Conservation (phyloP, 225 moss, liverwort and hornwort genomes). For the Neckera pumila region DNA sequence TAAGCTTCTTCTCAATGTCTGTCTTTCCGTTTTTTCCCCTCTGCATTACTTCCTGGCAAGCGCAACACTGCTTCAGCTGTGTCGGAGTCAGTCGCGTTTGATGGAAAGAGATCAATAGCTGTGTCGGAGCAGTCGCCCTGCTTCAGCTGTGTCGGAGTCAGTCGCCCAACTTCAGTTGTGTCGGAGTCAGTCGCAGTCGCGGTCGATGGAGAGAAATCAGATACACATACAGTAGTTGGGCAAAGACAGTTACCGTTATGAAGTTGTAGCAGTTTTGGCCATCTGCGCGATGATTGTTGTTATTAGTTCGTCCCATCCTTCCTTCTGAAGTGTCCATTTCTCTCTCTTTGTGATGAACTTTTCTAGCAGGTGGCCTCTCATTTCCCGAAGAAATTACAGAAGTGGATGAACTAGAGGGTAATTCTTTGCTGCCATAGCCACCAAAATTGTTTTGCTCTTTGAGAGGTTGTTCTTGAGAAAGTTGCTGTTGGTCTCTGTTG, state of each 20-base stretch:
- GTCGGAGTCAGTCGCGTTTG: too few relatives aligned
- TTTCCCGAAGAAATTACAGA: background rate
- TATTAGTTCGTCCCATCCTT: conserved; percentile 56
- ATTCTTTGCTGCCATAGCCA: background rate
- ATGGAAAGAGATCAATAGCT: too few relatives aligned
- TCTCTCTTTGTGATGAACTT: conserved; percentile 48
- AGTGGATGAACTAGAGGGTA: background rate
- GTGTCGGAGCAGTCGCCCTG: too few relatives aligned
- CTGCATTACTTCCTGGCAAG: too few relatives aligned
- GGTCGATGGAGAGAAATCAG: too few relatives aligned
- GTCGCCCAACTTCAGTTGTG: too few relatives aligned
- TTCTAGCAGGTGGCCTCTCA: conserved; percentile 57
- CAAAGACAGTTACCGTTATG: conserved; percentile 50
- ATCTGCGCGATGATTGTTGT: conserved; percentile 81
- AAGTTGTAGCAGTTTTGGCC: conserved; percentile 92
- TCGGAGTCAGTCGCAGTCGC: too few relatives aligned
- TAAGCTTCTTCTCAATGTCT: too few relatives aligned
- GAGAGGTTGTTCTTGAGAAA: background rate
- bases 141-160: too few relatives aligned
- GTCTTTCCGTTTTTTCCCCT: too few relatives aligned
- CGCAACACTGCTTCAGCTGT: too few relatives aligned
- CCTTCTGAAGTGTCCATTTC: conserved; percentile 41
- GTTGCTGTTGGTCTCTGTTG: background rate
- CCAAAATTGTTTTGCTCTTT: background rate
- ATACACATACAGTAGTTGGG: too few relatives aligned